These are phyloP conservation scores for Neonectria hederae DNA, from an alignment of 2,329 filamentous ascomycete genomes.

Conservation along the genomic window DNA sequence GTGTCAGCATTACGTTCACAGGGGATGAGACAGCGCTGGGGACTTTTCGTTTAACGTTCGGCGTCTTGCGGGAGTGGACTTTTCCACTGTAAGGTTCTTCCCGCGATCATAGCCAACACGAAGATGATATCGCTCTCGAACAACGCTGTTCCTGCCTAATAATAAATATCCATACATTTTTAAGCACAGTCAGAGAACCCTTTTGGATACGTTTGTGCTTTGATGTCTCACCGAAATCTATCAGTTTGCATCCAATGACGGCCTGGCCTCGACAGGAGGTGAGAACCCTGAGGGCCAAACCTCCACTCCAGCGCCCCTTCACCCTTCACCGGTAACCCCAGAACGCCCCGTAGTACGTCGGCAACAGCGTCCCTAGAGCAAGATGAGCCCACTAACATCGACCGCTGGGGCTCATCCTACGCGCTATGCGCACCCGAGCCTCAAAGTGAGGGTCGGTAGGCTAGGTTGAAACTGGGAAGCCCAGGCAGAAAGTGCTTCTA, in stretches of 20 bases:
- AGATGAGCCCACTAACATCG: conserved; percentile 19
- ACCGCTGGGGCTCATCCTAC: conserved; percentile 12
- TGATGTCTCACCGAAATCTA: conserved; percentile 14
- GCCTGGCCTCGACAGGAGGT: conserved; percentile 23
- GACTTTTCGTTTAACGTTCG: neutral
- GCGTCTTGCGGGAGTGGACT: neutral
- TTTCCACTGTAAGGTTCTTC: neutral
- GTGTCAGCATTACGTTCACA: conserved; percentile 1
- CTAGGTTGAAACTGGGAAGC: neutral
- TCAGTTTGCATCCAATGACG: conserved; percentile 31
- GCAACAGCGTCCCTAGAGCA: neutral
- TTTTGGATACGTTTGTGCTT: neutral
- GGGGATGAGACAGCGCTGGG: neutral
- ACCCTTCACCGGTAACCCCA: conserved; percentile 18
- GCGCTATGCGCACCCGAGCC: neutral
- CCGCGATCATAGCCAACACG: neutral
- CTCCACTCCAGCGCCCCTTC: conserved; percentile 21
- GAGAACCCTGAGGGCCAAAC: conserved; percentile 44
- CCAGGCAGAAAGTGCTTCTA: conserved; percentile 5
- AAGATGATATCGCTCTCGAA: neutral
- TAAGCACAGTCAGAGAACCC: neutral
- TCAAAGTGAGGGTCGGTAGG: too few species aligned
- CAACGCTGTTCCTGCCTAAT: neutral
- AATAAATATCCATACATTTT: neutral
- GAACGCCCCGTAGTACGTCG: conserved; percentile 2